Base-by-base conservation (phyloP, 1,139 yeast species). In the Suhomyces wounanorum region DNA sequence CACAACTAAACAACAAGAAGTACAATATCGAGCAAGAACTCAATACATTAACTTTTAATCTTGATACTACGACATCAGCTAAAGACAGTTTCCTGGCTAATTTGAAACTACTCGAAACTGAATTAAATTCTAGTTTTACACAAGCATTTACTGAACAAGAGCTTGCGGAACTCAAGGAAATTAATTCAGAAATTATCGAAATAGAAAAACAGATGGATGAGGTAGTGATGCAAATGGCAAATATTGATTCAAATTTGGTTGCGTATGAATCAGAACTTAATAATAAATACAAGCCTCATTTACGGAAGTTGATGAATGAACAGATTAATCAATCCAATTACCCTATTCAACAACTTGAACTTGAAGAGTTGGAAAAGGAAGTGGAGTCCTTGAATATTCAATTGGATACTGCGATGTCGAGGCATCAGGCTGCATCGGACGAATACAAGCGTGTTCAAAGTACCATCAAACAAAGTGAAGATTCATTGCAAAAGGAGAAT, bases 221-320 rank as follows among this genome's bases (percentile, higher is more conserved):
- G 3, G 63, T 79, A 0, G 77, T 78, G 0, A 75, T 74, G 9
- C 63, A 73, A 45, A 68, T 84, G 26, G 68, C 81, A 1, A 77
- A 71, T 8, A 55, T 83, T 18, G 89, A 87, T 52, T 69, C 83
- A 8, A 69, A 71, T 18, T 68, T 81, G n/a, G 77, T 83, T 1
- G 67, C 70, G 4, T 62, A 81, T 26, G 82, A 82, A 49, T 78
- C 88, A 5, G 91, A 86, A 55, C 66, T 89, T 45, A 68, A 73
- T 14, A 84, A 84, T 44, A 85, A 79, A 49, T 71, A 62, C 48
- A 58, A 55, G 33, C 77, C 77, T 0, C 67, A 66, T 50, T 56
- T 70, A 38, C 52, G 54, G 1, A 76, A 78, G 47, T 65, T 82
- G 16, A 56, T 82, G 11, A 70, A 67, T 50, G 65, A 69, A 28